A percentile compares a stretch with the other conserved stretches of the same genome.
Conservation (phyloP, 1,284 basidiomycete genomes). For the Afroboletus lepidellus region DNA sequence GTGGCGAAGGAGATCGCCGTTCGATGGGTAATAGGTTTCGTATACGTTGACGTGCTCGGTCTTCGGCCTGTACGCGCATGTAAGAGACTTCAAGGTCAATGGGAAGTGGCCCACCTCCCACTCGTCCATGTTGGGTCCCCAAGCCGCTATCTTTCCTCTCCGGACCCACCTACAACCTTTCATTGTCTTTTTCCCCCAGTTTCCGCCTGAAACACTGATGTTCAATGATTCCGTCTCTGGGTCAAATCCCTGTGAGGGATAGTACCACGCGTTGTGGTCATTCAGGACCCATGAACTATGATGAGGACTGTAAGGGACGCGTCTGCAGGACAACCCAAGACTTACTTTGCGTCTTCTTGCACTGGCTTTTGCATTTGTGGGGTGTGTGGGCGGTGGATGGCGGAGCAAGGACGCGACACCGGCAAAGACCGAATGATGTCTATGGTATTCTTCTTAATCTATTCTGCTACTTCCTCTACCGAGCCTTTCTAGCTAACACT, state of each 20-base stretch:
- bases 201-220: constrained; percentile 53
- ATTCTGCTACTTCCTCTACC: no score
- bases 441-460: constrained; percentile 1
- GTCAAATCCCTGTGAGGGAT: constrained; percentile 65
- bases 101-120: constrained; percentile 61
- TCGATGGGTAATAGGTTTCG: constrained; percentile 60
- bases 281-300: constrained; percentile 51
- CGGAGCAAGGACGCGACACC: constrained; percentile 5
- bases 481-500: neutral
- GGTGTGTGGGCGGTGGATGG: neutral
- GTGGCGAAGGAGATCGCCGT: constrained; percentile 56
- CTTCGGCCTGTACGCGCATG: constrained; percentile 59
- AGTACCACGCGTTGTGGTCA: constrained; percentile 76
- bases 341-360: constrained; percentile 35
- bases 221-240: constrained; percentile 58
- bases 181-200: constrained; percentile 75
- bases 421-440: constrained; percentile 23
- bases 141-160: constrained; percentile 71
- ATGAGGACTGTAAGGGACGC: constrained; percentile 4
- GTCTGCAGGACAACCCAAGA: neutral
- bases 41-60: constrained; percentile 75
- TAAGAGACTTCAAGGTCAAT: constrained; percentile 14
- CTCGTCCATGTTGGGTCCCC: constrained; percentile 77
- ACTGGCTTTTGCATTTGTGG: constrained; percentile 31
- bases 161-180: constrained; percentile 73